Base-by-base conservation (phyloP, 2,329 filamentous ascomycete species). In the Aspergillus aculeatinus region DNA sequence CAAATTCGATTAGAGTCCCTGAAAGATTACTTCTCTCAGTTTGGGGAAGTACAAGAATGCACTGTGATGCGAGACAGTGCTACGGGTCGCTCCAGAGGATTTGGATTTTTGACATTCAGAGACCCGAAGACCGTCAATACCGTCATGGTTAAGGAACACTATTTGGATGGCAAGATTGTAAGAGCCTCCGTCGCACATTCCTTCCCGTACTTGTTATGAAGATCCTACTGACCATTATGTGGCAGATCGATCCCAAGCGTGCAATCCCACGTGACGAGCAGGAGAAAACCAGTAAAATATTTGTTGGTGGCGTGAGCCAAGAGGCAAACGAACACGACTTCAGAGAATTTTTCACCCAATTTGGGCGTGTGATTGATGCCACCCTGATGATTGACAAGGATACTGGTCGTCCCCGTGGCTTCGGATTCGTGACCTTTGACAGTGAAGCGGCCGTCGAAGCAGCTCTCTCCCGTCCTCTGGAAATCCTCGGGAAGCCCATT, bases 381-480 rank as follows among this genome's bases (percentile, higher is more conserved):
- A 99, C 95, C 0, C 86, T 99, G 2, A 99, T 99, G 95, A 99
- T 99, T 88, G 95, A 99, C 76, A 99, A 99, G 79, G 95, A 99
- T 76, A 99, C 95, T 0, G 95, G 95, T n/a, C 87, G 95, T 47
- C 95, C 95, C 2, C 86, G 95, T 72, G 95, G 95, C 1, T 99
- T 99, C 71, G 95, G 95, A 14, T 99, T 99, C 75, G 95, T 99
- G 56, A 99, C 95, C 0, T 99, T 99, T 69, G 95, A 99, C 77
- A 96, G 89, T 67, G 95, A 99, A 71, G 88, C 91, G 16, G 95
- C 95, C 19, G 95, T 99, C 49, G 95, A 99, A 65, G 90, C 91
- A 35, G 96, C 93, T 62, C 86, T 99, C 48, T 87, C 89, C 58
- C 85, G 88, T 23, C 90, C 92, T 16, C 84, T 99, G 12, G 91